Evolutionary conservation across 345 rosid species (phyloP).

Genomic region (Bruguiera gymnorhiza): DNA sequence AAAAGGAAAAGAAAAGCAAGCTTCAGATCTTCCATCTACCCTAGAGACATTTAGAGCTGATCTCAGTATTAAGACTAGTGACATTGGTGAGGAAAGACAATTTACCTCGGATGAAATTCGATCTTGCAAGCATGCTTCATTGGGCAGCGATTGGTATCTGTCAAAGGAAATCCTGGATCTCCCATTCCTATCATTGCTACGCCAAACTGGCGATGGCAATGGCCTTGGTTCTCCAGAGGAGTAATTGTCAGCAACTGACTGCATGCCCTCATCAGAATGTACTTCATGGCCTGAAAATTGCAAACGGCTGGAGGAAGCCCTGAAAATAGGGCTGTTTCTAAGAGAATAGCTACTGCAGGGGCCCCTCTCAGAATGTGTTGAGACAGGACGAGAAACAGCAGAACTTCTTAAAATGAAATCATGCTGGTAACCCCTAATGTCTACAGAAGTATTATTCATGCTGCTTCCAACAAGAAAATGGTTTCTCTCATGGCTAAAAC

Average conservation of each 20-base stretch:
- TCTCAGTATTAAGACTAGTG: not conserved
- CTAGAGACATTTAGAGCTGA: too few species aligned
- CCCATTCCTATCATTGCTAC: slow-evolving; percentile 18
- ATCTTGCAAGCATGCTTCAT: slow-evolving; percentile 14
- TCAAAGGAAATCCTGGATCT: slow-evolving; percentile 24
- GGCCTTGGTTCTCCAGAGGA: slow-evolving; percentile 27
- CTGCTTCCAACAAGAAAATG: slow-evolving; percentile 40
- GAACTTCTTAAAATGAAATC: slow-evolving; percentile 31
- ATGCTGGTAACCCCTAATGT: slow-evolving; percentile 45
- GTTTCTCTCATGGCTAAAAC: slow-evolving; percentile 47
- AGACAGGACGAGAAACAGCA: slow-evolving; percentile 6
- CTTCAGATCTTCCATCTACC: too few species aligned
- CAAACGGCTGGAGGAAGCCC: slow-evolving; percentile 4
- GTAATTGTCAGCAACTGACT: slow-evolving; percentile 15
- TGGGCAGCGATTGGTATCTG: slow-evolving; percentile 20
- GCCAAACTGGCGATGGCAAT: slow-evolving; percentile 26
- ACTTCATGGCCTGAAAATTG: slow-evolving; percentile 9
- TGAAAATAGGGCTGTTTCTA: slow-evolving; percentile 12
- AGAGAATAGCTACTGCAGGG: slow-evolving; percentile 5
- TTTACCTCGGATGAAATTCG: slow-evolving; percentile 26
- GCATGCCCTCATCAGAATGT: slow-evolving; percentile 12
- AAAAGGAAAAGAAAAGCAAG: too few species aligned
- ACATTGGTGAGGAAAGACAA: not conserved
- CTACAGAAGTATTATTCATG: slow-evolving; percentile 37
- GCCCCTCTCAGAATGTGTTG: slow-evolving; percentile 1